Evolutionary conservation across 345 rosid genomes (phyloP).

Genomic region (Boechera retrofracta): DNA sequence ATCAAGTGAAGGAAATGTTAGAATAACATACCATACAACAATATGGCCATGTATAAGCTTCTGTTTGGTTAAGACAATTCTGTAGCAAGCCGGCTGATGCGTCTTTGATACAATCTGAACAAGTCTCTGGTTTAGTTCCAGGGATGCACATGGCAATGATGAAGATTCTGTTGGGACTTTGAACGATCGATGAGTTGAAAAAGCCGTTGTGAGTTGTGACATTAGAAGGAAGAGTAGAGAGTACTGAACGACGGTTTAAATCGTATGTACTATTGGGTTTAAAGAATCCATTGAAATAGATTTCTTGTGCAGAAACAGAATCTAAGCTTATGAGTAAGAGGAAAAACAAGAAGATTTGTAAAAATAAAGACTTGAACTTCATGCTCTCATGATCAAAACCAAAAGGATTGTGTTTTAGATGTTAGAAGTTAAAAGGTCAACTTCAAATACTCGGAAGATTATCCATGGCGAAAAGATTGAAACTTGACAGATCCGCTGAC

Average conservation of each 20-base stretch:
- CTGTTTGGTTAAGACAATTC: slow-evolving; percentile 45
- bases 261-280: slow-evolving; percentile 34
- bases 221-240: slow-evolving; percentile 42
- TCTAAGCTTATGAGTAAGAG: background rate
- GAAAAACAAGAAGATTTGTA: background rate
- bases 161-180: slow-evolving; percentile 17
- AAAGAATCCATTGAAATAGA: slow-evolving; percentile 7
- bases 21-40: slow-evolving; percentile 47
- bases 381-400: no score
- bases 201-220: slow-evolving; percentile 18
- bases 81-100: slow-evolving; percentile 13
- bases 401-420: background rate
- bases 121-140: no score
- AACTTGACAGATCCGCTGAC: no score
- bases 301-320: background rate
- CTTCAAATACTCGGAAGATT: no score
- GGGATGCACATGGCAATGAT: no score
- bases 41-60: slow-evolving; percentile 47
- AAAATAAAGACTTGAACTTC: no score
- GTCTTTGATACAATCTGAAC: slow-evolving; percentile 41
- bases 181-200: slow-evolving; percentile 39
- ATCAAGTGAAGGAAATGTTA: background rate
- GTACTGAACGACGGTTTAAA: slow-evolving; percentile 24
- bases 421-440: no score
- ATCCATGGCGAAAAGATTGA: no score